Conservation (phyloP, 2,329 filamentous ascomycete genomes). For the Blumeria graminis region DNA sequence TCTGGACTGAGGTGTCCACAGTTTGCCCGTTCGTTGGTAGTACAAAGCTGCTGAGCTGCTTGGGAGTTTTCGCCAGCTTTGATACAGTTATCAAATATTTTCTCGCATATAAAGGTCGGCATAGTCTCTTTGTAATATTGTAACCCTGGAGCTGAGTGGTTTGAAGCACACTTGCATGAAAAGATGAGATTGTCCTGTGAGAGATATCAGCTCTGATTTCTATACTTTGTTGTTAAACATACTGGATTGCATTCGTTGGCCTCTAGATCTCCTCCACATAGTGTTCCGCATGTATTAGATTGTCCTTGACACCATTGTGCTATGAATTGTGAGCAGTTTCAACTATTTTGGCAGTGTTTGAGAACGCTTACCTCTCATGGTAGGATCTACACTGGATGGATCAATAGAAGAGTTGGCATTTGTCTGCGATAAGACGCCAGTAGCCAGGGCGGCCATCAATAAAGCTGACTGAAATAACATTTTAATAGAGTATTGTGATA, state of each 20-base stretch:
- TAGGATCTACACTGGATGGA: conserved; percentile 5
- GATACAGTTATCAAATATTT: conserved; percentile 25
- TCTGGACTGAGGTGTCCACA: conserved; percentile 23
- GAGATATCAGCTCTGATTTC: too few species aligned
- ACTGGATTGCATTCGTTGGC: conserved; percentile 32
- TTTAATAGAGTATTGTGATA: too few species aligned
- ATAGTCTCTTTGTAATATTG: conserved; percentile 30
- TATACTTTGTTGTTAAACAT: conserved; percentile 13
- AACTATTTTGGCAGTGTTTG: neutral
- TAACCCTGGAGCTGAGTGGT: conserved; percentile 29
- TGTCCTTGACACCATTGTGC: conserved; percentile 33
- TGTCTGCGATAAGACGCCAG: conserved; percentile 9
- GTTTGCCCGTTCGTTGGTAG: conserved; percentile 15
- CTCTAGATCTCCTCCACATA: conserved; percentile 27
- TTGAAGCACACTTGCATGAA: conserved; percentile 28
- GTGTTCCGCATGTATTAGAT: conserved; percentile 31
- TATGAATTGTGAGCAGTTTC: conserved; percentile 10
- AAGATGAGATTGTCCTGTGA: conserved; percentile 24
- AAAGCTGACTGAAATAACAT: conserved; percentile 13
- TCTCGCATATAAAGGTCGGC: conserved; percentile 33
- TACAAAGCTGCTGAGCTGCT: conserved; percentile 24
- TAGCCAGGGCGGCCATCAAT: conserved; percentile 11
- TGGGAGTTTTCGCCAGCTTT: conserved; percentile 20
- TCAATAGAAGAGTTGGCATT: conserved; percentile 11
- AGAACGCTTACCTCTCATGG: conserved; percentile 8